Evolutionary conservation across 1,139 yeast genomes (phyloP).

Genomic region (Debaryomyces nepalensis): DNA sequence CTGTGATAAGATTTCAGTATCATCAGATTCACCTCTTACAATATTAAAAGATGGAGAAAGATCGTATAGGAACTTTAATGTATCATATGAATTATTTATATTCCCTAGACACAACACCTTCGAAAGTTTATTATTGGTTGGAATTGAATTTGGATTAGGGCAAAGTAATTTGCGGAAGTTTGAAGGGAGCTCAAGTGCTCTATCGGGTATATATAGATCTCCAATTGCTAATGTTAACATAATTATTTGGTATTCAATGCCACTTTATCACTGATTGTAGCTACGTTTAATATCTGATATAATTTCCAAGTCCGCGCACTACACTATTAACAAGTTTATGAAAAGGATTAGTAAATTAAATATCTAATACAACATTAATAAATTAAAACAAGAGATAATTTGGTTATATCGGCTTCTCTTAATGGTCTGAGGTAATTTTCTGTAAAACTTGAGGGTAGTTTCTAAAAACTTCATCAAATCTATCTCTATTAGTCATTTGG

Average conservation of each 20-base stretch:
- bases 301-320: conserved; percentile 8
- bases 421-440: conserved; percentile 49
- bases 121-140: conserved; percentile 68
- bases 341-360: background rate
- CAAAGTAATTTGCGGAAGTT: conserved; percentile 73
- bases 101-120: conserved; percentile 89
- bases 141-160: conserved; percentile 49
- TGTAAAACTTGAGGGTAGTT: conserved; percentile 78
- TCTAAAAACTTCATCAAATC: conserved; percentile 71
- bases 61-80: conserved; percentile 64
- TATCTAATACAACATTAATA: conserved; percentile 5
- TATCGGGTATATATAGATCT: conserved; percentile 86
- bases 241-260: background rate
- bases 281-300: no score
- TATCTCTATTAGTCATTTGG: conserved; percentile 74
- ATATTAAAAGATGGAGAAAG: conserved; percentile 74
- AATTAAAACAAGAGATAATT: background rate
- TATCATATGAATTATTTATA: conserved; percentile 68
- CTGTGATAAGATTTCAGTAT: conserved; percentile 36
- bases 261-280: no score
- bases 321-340: conserved; percentile 1
- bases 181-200: conserved; percentile 64
- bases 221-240: conserved; percentile 93
- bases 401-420: conserved; percentile 11
- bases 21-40: conserved; percentile 80